Evolutionary conservation across 805 yeast genomes (phyloP).

Genomic region (Vanderwaltozyma polyspora): DNA sequence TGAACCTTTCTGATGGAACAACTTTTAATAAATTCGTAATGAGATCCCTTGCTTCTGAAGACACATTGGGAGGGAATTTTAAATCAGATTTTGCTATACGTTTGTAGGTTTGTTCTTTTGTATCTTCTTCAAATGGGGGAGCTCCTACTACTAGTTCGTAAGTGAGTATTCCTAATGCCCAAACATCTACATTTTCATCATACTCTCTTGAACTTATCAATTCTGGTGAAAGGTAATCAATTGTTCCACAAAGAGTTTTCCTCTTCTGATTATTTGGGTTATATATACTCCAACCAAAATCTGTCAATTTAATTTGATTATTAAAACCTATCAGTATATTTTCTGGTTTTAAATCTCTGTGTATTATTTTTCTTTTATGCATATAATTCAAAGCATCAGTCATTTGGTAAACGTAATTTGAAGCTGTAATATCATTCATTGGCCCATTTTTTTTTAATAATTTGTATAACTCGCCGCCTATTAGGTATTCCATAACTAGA

Average conservation of each 20-base stretch:
- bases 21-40: slow-evolving; percentile 52
- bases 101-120: slow-evolving; percentile 66
- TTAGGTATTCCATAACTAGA: slow-evolving; percentile 71
- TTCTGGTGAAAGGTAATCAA: slow-evolving; percentile 92
- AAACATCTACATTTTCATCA: slow-evolving; percentile 68
- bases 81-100: slow-evolving; percentile 72
- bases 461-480: slow-evolving; percentile 78
- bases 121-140: slow-evolving; percentile 85
- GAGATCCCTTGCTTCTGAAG: slow-evolving; percentile 66
- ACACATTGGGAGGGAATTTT: slow-evolving; percentile 57
- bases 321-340: slow-evolving; percentile 70
- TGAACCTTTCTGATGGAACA: slow-evolving; percentile 56
- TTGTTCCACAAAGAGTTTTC: slow-evolving; percentile 85
- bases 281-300: slow-evolving; percentile 88
- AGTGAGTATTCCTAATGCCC: slow-evolving; percentile 85
- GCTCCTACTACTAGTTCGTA: slow-evolving; percentile 79
- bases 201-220: slow-evolving; percentile 79
- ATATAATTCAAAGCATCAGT: slow-evolving; percentile 68
- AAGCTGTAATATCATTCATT: slow-evolving; percentile 63
- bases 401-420: slow-evolving; percentile 72
- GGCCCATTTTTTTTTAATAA: slow-evolving; percentile 49
- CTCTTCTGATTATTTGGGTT: slow-evolving; percentile 49
- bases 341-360: slow-evolving; percentile 91
- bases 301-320: slow-evolving; percentile 73
- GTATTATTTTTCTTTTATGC: slow-evolving; percentile 73